Evolutionary conservation across 768 basidiomycete genomes (phyloP), one percentile per base, ranked within the genome.

Genomic region (Sarcodon aspratus): DNA sequence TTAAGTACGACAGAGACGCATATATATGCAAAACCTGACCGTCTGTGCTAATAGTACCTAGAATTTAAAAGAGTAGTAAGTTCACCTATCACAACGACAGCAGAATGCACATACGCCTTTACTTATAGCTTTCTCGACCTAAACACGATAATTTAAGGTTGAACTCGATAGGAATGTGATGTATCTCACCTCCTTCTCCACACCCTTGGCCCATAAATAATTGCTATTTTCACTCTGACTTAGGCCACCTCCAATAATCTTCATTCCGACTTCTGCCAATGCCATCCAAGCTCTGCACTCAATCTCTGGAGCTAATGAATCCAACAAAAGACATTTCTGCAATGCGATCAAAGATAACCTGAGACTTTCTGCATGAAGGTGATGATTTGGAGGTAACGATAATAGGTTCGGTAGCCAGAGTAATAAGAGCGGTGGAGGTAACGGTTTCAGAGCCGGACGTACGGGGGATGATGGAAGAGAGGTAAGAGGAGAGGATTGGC

Each of bases 241-340:
- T 45, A 74, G 64, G 21, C 76, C 74, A 17, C 75, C 70, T 12
- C 63, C 60, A 44, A 78, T 70, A 40, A 78, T 70, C 51, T 68
- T 68, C 58, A 87, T 69, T 3, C 84, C 85, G 1, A 85, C 56
- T 61, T 89, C 86, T 0, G 78, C 85, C 0, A 88, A 54, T 9
- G 74, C 73, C 1, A 79, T 78, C 78, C 81, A 86, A 1, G 83
- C 83, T 7, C 78, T 68, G 57, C 83, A 87, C 55, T 87, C 85
- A 8, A 80, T 60, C 46, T 75, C 73, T 6, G 73, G 70, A 6
- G 78, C 73, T 1, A 87, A 66, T 10, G 70, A 67, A 3, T 68
- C 65, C 0, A 78, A 53, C 0, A 63, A 54, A 10, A 85, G 67
- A 59, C 80, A 84, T 54, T 69, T 72, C 40, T 75, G 64, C 9